Evolutionary conservation across 192 early-diverging fungal species (phyloP), one percentile per base, ranked within the genome.

Genomic region (Kickxella alabastrina): DNA sequence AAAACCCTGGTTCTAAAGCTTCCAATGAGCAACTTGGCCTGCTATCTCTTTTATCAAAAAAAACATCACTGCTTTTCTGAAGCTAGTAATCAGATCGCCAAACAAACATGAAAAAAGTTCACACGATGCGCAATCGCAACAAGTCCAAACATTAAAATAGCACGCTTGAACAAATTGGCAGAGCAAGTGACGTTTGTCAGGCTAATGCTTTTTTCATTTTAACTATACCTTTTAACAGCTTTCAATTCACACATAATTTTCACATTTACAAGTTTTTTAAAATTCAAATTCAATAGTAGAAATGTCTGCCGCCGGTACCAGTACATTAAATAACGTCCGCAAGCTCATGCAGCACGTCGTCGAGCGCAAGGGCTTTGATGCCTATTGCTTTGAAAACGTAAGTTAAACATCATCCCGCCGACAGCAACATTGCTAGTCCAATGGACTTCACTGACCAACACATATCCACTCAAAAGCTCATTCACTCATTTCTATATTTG

Each of bases 161-260:
- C n/a, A n/a, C n/a, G n/a, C n/a, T n/a, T n/a, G n/a, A n/a, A n/a
- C n/a, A n/a, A n/a, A n/a, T n/a, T n/a, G n/a, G n/a, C n/a, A n/a
- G n/a, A n/a, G n/a, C n/a, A n/a, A n/a, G n/a, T n/a, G n/a, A n/a
- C n/a, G n/a, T n/a, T n/a, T n/a, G 17, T 43, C 21, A 10, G 17
- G 2, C 4, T 43, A 43, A 12, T 43, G 12, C 19, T 45, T 35
- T 17, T 34, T 49, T 49, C 47, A 49, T 6, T 21, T 40, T 10
- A 7, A 40, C 39, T 40, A 46, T 52, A 57, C 56, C 57, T 61
- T 54, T 55, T 36, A 43, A 25, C 62, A 74, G 60, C 70, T 62
- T 47, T 52, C 68, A 62, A 63, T 60, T 52, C 52, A 49, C 52
- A 50, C 48, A 68, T 21, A 45, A 17, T 51, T 41, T 21, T 3